Percentiles rank a stretch among this genome's conserved stretches.
Evolutionary conservation across 176 grass and related monocot genomes (phyloP).

Genomic region (Triticum timopheevii): DNA sequence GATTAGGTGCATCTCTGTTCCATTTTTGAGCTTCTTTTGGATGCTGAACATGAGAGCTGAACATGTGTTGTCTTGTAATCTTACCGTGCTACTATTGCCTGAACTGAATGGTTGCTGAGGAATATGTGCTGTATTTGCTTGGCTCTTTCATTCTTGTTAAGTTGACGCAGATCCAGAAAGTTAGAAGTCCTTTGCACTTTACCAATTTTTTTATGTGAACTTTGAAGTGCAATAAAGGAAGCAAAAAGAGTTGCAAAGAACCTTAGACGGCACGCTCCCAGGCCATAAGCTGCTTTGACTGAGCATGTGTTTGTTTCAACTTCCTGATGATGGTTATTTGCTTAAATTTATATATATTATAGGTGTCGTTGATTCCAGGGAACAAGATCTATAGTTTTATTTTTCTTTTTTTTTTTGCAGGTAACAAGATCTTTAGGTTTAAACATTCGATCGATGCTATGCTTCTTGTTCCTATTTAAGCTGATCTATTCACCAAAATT

Average conservation of each 20-base stretch:
- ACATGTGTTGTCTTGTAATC: background rate
- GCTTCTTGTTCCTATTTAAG: too few species aligned
- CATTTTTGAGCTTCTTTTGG: background rate
- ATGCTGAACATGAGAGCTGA: background rate
- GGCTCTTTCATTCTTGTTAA: background rate
- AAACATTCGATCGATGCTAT: too few species aligned
- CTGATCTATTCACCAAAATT: too few species aligned
- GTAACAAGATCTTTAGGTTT: too few species aligned
- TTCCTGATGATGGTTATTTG: too few species aligned
- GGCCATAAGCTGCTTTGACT: too few species aligned
- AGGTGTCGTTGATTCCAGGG: too few species aligned
- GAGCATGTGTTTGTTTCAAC: background rate
- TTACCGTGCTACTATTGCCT: background rate
- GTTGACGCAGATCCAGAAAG: background rate
- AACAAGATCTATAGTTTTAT: too few species aligned
- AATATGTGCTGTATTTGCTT: conserved; percentile 5
- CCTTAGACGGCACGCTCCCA: background rate
- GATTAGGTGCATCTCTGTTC: background rate
- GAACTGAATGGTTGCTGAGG: background rate
- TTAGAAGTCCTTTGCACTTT: background rate
- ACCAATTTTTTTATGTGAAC: background rate
- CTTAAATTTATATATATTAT: too few species aligned
- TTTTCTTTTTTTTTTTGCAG: too few species aligned
- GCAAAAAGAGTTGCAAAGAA: background rate
- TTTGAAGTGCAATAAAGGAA: background rate